These are phyloP conservation scores for Nicotiana undulata DNA, from an alignment of 257 asterid species.

Conservation along the genomic window DNA sequence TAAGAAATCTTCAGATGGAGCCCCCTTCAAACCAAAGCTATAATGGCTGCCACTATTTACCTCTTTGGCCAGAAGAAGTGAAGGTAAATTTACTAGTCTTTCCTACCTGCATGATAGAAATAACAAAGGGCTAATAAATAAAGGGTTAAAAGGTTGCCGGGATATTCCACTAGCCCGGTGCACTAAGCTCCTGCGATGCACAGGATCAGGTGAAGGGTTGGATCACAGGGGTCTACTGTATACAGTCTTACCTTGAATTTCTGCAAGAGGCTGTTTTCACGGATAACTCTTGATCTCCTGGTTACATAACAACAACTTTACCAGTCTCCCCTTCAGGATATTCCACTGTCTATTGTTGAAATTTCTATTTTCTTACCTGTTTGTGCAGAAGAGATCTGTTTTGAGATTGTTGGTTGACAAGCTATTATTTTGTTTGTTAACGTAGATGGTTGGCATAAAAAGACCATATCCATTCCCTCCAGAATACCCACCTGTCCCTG, in stretches of 20 bases:
- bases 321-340: too few relatives aligned
- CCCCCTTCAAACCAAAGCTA: slow-evolving; percentile 99
- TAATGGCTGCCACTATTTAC: slow-evolving; percentile 31
- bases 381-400: not conserved
- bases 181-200: too few relatives aligned
- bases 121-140: not conserved
- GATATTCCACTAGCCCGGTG: too few relatives aligned
- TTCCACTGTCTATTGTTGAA: not conserved
- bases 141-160: too few relatives aligned
- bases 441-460: slow-evolving; percentile 56
- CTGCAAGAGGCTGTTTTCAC: too few relatives aligned
- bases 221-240: too few relatives aligned
- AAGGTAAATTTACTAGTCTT: slow-evolving; percentile 35
- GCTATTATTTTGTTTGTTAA: slow-evolving; percentile 14
- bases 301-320: too few relatives aligned
- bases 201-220: too few relatives aligned
- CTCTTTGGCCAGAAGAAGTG: slow-evolving; percentile 51
- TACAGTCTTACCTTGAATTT: too few relatives aligned
- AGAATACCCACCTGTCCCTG: slow-evolving; percentile 30
- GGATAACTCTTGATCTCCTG: too few relatives aligned
- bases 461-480: slow-evolving; percentile 44
- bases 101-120: not conserved
- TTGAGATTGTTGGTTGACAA: not conserved
- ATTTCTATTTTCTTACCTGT: not conserved
- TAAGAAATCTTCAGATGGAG: slow-evolving; percentile 55